These are phyloP conservation scores for Reutealis trisperma DNA, from an alignment of 345 rosid species.

Conservation along the genomic window DNA sequence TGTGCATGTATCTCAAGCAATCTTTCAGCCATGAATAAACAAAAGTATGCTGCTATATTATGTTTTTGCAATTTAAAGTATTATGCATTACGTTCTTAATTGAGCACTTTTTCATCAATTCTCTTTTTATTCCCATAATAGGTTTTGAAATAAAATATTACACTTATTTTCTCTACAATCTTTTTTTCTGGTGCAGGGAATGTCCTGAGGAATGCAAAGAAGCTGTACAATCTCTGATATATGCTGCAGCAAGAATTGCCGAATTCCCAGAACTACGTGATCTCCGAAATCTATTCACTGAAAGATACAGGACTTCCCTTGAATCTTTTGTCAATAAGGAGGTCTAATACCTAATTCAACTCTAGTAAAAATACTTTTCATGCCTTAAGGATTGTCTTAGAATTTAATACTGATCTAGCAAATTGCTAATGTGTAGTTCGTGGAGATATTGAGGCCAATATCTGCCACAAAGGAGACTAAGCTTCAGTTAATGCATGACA, in stretches of 20 bases:
- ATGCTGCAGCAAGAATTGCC: constrained; percentile 89
- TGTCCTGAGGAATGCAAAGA: constrained; percentile 85
- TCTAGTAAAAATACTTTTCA: neutral
- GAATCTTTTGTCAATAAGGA: constrained; percentile 55
- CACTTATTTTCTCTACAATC: neutral
- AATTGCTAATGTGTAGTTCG: constrained; percentile 42
- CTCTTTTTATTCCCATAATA: no score
- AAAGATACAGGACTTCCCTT: constrained; percentile 58
- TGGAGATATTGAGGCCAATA: constrained; percentile 45
- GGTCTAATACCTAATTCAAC: constrained; percentile 36
- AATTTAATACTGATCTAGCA: constrained; percentile 6
- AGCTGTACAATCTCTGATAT: constrained; percentile 65
- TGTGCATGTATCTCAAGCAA: constrained; percentile 45
- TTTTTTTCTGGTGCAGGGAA: constrained; percentile 46
- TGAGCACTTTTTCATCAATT: no score
- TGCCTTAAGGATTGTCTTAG: neutral
- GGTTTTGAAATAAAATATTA: no score
- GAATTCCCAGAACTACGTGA: constrained; percentile 81
- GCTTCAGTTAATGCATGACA: constrained; percentile 54
- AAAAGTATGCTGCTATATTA: constrained; percentile 42
- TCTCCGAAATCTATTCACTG: constrained; percentile 56
- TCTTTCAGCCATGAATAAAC: constrained; percentile 59
- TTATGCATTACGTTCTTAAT: neutral
- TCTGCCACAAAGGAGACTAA: constrained; percentile 61
- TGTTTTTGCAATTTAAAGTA: neutral